Evolutionary conservation across 2,329 filamentous ascomycete genomes (phyloP).

Genomic region (Colletotrichum musicola): DNA sequence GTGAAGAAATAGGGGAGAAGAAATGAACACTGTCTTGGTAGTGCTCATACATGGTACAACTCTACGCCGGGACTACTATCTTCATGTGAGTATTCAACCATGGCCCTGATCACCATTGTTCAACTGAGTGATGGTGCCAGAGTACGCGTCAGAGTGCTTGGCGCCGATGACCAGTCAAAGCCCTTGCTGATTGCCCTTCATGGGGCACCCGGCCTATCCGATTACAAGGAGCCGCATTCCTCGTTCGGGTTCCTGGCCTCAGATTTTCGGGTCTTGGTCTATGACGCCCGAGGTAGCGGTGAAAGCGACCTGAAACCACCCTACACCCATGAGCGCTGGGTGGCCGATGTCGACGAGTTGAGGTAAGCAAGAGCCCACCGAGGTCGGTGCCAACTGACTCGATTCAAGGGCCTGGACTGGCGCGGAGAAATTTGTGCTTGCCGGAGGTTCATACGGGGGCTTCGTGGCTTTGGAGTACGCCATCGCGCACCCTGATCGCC

Average conservation of each 20-base stretch:
- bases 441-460: constrained; percentile 44
- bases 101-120: neutral
- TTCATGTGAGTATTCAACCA: neutral
- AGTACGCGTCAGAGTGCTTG: constrained; percentile 40
- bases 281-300: constrained; percentile 44
- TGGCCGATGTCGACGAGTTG: constrained; percentile 44
- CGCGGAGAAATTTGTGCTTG: constrained; percentile 41
- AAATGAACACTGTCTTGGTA: too few species aligned
- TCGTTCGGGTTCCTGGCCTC: constrained; percentile 41
- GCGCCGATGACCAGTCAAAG: constrained; percentile 36
- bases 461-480: constrained; percentile 42
- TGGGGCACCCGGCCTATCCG: constrained; percentile 43
- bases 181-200: constrained; percentile 43
- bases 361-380: constrained; percentile 31
- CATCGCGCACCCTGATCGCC: constrained; percentile 38
- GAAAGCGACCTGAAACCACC: constrained; percentile 42
- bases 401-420: constrained; percentile 40
- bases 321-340: constrained; percentile 43
- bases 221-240: constrained; percentile 39
- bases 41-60: too few species aligned
- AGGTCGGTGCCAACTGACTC: neutral
- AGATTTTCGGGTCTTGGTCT: constrained; percentile 42
- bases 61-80: too few species aligned
- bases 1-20: too few species aligned
- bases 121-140: constrained; percentile 41